Percentiles rank a stretch among this genome's conserved stretches.
phyloP scores from a whole-genome alignment of 768 basidiomycete species.

The Cystofilobasidium bisporidii region DNA sequence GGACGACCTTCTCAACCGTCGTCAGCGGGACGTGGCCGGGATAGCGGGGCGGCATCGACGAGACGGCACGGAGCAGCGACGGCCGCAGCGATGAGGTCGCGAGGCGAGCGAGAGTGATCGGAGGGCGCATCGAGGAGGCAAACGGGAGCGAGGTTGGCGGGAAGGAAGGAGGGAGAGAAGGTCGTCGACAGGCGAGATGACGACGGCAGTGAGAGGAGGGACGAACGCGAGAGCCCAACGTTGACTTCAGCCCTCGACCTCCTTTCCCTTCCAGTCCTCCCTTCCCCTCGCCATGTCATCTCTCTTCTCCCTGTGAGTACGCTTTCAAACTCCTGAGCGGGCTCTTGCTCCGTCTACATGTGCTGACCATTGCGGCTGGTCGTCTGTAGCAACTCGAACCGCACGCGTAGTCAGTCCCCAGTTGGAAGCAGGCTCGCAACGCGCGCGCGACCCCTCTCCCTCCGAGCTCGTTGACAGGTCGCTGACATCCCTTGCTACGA shows the following conservation, averaged over 20 bases:
- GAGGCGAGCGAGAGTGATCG: neutral
- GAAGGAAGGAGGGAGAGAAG: neutral
- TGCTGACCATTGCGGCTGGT: neutral
- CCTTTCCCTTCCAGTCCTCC: neutral
- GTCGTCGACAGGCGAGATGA: neutral
- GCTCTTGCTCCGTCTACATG: neutral
- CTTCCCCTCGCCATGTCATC: conserved; percentile 16
- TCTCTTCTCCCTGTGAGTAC: conserved; percentile 26
- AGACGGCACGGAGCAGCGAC: conserved; percentile 5
- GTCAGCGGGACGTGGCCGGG: conserved; percentile 53
- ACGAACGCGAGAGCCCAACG: no score
- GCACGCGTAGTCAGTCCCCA: conserved; percentile 25
- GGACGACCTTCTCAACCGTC: conserved; percentile 69
- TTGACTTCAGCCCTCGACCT: neutral
- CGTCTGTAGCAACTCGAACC: conserved; percentile 9
- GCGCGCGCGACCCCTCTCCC: neutral
- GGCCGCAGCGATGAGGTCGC: neutral
- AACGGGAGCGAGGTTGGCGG: no score
- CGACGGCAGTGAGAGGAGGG: no score
- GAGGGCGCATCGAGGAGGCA: neutral
- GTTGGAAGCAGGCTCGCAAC: neutral
- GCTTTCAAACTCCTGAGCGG: neutral
- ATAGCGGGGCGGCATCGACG: conserved; percentile 24
- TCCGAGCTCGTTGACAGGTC: neutral
- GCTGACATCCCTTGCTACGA: neutral